Base-by-base conservation (phyloP, 805 yeast genomes). In the Cyberlindnera americana region DNA sequence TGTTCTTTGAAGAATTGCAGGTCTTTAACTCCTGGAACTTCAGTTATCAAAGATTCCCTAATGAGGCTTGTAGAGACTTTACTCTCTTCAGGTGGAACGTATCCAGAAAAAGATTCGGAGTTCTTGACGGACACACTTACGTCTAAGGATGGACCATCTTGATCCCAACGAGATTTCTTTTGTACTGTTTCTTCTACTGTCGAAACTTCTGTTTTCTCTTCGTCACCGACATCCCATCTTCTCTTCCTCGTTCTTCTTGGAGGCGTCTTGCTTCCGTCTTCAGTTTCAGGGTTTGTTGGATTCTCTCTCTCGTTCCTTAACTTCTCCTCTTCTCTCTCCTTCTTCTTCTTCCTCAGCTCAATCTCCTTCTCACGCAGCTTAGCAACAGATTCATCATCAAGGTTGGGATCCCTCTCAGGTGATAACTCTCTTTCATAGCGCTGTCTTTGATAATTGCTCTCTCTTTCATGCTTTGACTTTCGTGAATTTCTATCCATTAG, bases 1-100 rank as follows among this genome's bases (percentile, higher is more conserved):
- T 78, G 77, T 25, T 78, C 81, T 50, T 78, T 84, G 61, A 86
- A 80, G 54, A 67, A 80, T 52, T 77, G 81, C 12, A 88, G 57
- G 22, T 83, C 89, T 27, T 71, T 70, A 0, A 80, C 70, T 0
- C 81, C 88, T 0, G 89, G 83, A 1, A 81, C 67, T 17, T 78
- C 81, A 3, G 75, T 62, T 1, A 79, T 69, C 19, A 75, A 44
- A 12, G 68, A 51, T 44, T 67, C 56, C 41, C 64, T 54, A 33
- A 63, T 53, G 33, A 60, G 53, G 14, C 58, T 47, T 22, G 54
- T 23, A 12, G 59, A 29, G 33, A 55, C 45, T 12, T 49, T 57
- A 15, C 67, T 66, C 14, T 61, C 72, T 17, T 77, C 79, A 0
- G 86, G 86, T 23, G 80, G 70, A 47, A 66, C 60, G 46, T 74